Base-by-base conservation (phyloP, 2,329 filamentous ascomycete species). In the Beauveria pseudobassiana region DNA sequence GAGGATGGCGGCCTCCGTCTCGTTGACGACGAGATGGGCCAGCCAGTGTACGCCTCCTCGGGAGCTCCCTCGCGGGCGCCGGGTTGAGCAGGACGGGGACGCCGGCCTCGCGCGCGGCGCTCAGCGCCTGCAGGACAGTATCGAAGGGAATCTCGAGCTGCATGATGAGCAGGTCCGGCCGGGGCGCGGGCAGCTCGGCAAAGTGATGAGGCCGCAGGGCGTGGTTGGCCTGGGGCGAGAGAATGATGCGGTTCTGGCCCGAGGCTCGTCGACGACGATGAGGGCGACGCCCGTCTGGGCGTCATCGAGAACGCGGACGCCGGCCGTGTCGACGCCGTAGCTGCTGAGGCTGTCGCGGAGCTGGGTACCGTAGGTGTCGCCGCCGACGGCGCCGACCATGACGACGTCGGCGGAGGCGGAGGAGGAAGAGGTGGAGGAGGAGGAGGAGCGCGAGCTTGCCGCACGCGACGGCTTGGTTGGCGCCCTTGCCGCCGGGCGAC, bases 391-490 rank as follows among this genome's bases (percentile, higher is more conserved):
- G 54, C 89, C 90, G 22, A 90, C 75, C 88, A 93, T 92, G 69
- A 83, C 79, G 45, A 93, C 83, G 45, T 71, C 66, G 43, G 73
- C 70, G 20, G 69, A 64, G 5, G 75, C 68, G 38, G 81, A 71
- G 52, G 69, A 63, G 59, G 69, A 63, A 59, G 73, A 66, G 3
- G 71, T 63, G 38, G 71, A 67, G 30, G 80, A 70, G 53, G 71
- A 63, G 38, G 71, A 67, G 30, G 80, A 70, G 53, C 88, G 83
- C 1, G 90, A 96, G 84, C 65, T 93, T 90, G 56, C 88, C 90
- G 76, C 89, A 92, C 26, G 92, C 91, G 61, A 96, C 90, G 63
- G 92, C 93, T 78, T 98, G 93, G 78, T 98, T 98, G 64, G 93
- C 92, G 65, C 93, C 93, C 77, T 99, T 99, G 62, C 95, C 93